A percentile compares a stretch with the other conserved stretches of the same genome.
phyloP scores from a whole-genome alignment of 768 basidiomycete genomes.

The Tulasnella sp. region DNA sequence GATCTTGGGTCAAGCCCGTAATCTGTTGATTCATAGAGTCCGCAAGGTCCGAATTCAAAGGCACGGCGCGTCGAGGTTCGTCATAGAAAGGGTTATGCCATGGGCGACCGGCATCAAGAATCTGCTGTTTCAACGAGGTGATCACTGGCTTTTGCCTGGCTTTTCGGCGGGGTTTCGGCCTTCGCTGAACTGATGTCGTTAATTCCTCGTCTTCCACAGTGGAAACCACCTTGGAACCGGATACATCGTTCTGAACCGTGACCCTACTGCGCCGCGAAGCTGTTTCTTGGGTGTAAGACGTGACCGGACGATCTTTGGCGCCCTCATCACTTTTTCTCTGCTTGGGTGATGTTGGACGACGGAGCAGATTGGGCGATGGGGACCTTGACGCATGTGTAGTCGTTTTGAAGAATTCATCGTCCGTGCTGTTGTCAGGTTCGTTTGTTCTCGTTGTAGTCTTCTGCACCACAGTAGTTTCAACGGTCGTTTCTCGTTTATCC shows the following conservation, averaged over 20 bases:
- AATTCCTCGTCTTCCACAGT: not conserved
- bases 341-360: not conserved
- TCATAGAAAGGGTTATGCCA: conserved; percentile 21
- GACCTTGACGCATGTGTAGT: not conserved
- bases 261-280: not conserved
- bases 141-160: not conserved
- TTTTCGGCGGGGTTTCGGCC: not conserved
- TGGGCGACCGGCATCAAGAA: not conserved
- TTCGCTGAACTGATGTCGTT: not conserved
- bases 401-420: conserved; percentile 5
- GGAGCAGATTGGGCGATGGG: not conserved
- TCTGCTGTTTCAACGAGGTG: conserved; percentile 12
- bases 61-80: conserved; percentile 1
- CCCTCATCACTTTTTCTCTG: not conserved
- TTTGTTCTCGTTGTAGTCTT: not conserved
- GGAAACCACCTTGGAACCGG: not conserved
- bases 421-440: not conserved
- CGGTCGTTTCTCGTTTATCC: not conserved
- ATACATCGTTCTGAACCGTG: not conserved
- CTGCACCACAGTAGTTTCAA: not conserved
- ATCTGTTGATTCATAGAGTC: conserved; percentile 27
- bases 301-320: not conserved
- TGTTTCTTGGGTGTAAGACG: not conserved
- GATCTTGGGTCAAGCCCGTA: not conserved
- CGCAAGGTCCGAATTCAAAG: conserved; percentile 18